Conservation (phyloP, 169 alveolate species). For the Cryptosporidium ubiquitum region DNA sequence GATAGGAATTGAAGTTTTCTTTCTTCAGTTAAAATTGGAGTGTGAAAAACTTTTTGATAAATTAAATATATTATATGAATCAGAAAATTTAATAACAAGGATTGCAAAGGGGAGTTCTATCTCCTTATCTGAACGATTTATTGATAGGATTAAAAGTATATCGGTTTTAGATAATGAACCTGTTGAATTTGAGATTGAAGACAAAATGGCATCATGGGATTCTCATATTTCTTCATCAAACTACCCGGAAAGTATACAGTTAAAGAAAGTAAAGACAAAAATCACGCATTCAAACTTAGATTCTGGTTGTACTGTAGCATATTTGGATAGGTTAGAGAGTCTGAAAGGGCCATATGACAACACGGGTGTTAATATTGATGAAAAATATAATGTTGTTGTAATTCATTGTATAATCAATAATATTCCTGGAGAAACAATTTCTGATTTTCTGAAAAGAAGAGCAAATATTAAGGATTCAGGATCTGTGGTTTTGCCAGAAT, state of each 20-base stretch:
- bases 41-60: background rate
- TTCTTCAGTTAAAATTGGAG: background rate
- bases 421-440: slow-evolving; percentile 10
- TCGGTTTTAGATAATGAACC: background rate
- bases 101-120: slow-evolving; percentile 11
- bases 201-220: background rate
- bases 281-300: background rate
- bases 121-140: background rate
- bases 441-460: slow-evolving; percentile 45
- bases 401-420: slow-evolving; percentile 26
- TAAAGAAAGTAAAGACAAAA: background rate
- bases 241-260: slow-evolving; percentile 13
- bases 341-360: background rate
- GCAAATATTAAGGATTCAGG: slow-evolving; percentile 14
- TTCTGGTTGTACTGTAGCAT: slow-evolving; percentile 43
- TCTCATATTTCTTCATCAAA: background rate
- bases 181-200: background rate
- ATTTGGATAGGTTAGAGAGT: background rate
- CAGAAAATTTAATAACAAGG: background rate
- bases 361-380: background rate
- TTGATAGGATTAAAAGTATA: background rate
- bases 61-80: background rate
- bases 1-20: background rate
- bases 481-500: background rate
- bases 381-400: slow-evolving; percentile 34